Conservation (phyloP, 768 basidiomycete species). For the Pleurotus djamor region DNA sequence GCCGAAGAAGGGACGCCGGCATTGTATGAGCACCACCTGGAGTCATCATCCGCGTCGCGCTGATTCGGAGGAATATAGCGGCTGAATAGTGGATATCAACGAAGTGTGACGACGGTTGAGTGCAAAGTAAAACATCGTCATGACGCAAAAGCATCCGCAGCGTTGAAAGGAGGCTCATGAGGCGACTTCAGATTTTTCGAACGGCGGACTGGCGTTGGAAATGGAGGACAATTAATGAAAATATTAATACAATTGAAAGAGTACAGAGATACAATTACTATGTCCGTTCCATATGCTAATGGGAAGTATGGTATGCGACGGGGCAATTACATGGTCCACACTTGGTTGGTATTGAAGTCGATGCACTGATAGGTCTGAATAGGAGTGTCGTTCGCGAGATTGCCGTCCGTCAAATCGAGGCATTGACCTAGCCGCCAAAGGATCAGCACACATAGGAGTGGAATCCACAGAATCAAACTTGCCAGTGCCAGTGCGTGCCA, state of each 20-base stretch:
- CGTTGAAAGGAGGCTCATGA: too few species aligned
- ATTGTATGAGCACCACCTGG: too few species aligned
- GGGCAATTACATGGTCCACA: neutral
- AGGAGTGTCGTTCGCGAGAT: neutral
- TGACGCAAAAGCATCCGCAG: too few species aligned
- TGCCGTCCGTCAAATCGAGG: neutral
- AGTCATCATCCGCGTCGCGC: too few species aligned
- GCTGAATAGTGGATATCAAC: too few species aligned
- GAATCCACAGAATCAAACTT: neutral
- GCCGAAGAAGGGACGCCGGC: too few species aligned
- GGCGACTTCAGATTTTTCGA: too few species aligned
- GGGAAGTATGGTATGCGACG: neutral
- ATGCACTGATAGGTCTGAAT: neutral
- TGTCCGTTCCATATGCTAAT: neutral
- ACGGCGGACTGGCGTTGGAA: too few species aligned
- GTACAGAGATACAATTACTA: neutral
- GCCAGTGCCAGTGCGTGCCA: neutral
- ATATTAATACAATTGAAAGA: neutral
- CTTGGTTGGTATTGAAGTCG: conserved; percentile 1
- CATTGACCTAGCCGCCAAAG: neutral
- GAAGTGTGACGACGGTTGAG: too few species aligned
- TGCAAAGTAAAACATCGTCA: too few species aligned
- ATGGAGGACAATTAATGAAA: neutral
- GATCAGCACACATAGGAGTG: neutral
- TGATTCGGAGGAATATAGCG: too few species aligned